Evolutionary conservation across 805 yeast species (phyloP), one percentile per base, ranked within the genome.

Genomic region (Zygotorulaspora sp.): DNA sequence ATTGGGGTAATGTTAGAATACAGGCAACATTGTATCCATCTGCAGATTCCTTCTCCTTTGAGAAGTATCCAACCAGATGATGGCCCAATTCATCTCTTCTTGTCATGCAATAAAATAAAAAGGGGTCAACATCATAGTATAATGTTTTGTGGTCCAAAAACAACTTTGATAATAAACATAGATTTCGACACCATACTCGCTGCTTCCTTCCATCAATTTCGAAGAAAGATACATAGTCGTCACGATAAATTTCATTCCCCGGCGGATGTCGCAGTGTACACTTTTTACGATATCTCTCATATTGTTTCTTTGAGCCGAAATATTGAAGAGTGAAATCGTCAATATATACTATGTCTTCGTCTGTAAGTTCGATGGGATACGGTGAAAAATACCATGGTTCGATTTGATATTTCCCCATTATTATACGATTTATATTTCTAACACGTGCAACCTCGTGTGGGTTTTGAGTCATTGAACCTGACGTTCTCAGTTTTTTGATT

Each of bases 341-440:
- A 31, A 92, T 83, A 58, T 83, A 92, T 16, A 92, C 75, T 38
- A 75, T 80, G 58, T 90, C 97, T 48, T 83, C 92, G 52, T 92
- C 97, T 0, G 97, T 87, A 39, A 88, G 72, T 58, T 92, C 98
- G 11, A 87, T 72, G 0, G 99, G 99, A 60, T 92, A 92, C 1
- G 99, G 97, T 1, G 96, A 84, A 55, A 92, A 92, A 63, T 92
- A 92, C 99, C 99, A 92, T 2, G 99, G 98, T 60, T 92, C 99
- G 36, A 92, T 87, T 50, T 84, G 83, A 61, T 80, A 87, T 46
- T 82, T 83, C 1, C 98, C 99, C 65, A 92, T 77, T 3, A 86
- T 81, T 4, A 92, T 77, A 38, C 76, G 73, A 32, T 75, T 70
- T 45, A 92, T 70, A 57, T 92, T 92, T 49, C 97, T 74, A 32